phyloP scores from a whole-genome alignment of 306 rosid genomes.

The Quercus glauca region DNA sequence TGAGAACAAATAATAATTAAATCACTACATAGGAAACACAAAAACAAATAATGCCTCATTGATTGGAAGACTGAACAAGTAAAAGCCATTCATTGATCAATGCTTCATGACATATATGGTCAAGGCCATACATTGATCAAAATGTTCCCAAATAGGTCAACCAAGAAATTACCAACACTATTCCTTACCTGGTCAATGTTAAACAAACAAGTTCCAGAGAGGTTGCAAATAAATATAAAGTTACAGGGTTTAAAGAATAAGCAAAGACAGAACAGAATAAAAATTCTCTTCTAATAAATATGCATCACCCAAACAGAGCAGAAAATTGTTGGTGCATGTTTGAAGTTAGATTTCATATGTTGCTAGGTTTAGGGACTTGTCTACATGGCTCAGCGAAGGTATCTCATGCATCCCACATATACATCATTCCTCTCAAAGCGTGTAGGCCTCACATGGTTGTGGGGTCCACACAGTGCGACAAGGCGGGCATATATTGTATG shows the following conservation, averaged over 20 bases:
- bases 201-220: background rate
- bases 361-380: background rate
- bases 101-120: background rate
- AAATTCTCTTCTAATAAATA: background rate
- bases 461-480: too few species aligned
- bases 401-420: too few species aligned
- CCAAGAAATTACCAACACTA: background rate
- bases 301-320: background rate
- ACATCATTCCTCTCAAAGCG: too few species aligned
- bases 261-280: background rate
- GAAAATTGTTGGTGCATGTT: background rate
- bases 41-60: background rate
- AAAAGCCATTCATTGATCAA: background rate
- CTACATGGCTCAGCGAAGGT: background rate
- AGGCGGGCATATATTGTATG: too few species aligned
- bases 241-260: background rate
- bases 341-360: background rate
- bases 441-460: too few species aligned
- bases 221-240: background rate
- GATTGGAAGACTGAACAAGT: background rate
- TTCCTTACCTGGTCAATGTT: background rate
- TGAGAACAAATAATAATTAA: background rate
- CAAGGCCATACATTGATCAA: background rate
- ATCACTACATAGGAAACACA: background rate
- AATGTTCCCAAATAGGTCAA: background rate